A percentile compares a stretch with the other conserved stretches of the same genome.
phyloP scores from a whole-genome alignment of 2,329 filamentous ascomycete genomes.

The Claviceps maximensis region DNA sequence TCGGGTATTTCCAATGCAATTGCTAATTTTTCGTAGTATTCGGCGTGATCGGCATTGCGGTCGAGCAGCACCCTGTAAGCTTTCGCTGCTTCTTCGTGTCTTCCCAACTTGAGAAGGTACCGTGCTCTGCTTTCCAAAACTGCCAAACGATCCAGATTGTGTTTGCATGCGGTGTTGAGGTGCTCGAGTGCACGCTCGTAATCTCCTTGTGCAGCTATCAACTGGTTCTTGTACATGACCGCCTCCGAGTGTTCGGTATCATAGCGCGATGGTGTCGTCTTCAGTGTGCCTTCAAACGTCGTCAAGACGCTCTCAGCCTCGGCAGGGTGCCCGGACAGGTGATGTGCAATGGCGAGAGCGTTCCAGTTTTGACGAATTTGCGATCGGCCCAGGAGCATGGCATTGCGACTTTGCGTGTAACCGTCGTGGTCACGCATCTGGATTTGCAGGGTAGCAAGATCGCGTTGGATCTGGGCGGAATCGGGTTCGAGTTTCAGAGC shows the following conservation, averaged over 20 bases:
- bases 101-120: slow-evolving; percentile 66
- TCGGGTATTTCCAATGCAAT: slow-evolving; percentile 48
- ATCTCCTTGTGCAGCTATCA: slow-evolving; percentile 85
- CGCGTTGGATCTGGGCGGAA: slow-evolving; percentile 83
- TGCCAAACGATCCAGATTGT: slow-evolving; percentile 69
- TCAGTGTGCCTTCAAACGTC: slow-evolving; percentile 88
- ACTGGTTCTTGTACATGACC: slow-evolving; percentile 82
- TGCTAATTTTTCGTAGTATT: slow-evolving; percentile 72
- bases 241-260: slow-evolving; percentile 93
- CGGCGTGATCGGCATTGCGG: slow-evolving; percentile 75
- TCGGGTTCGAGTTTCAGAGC: slow-evolving; percentile 89
- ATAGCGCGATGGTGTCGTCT: slow-evolving; percentile 58
- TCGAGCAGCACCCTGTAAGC: slow-evolving; percentile 73
- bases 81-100: slow-evolving; percentile 65
- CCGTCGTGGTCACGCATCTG: slow-evolving; percentile 95
- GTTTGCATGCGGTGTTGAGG: slow-evolving; percentile 62
- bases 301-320: slow-evolving; percentile 85
- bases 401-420: slow-evolving; percentile 76
- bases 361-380: slow-evolving; percentile 90
- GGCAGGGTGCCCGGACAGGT: slow-evolving; percentile 70
- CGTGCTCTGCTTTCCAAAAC: slow-evolving; percentile 76
- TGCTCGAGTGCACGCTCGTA: slow-evolving; percentile 74
- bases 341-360: slow-evolving; percentile 84
- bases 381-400: slow-evolving; percentile 77
- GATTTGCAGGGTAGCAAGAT: slow-evolving; percentile 82